Base-by-base conservation (phyloP, 2,329 filamentous ascomycete genomes). In the Pestalotiopsis sp. region DNA sequence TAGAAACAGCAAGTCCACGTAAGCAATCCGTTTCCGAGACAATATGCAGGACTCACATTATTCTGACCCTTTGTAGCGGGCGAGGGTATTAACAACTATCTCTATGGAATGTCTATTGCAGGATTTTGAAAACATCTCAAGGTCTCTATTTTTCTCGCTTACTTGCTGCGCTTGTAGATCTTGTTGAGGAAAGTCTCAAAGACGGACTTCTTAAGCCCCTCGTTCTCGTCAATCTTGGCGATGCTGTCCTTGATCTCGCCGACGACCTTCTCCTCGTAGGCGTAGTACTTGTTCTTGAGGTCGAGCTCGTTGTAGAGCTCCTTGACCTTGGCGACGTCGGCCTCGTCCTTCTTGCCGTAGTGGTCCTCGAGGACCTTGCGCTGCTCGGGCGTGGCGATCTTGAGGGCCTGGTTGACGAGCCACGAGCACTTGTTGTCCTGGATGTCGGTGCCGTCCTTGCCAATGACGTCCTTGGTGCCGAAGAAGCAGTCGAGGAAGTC, bases 351-450 rank as follows among this genome's bases (percentile, higher is more conserved):
- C 79, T 90, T 90, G 74, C 96, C 96, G 81, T 99, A 99, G 85
- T 97, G 95, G 68, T 93, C 90, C 78, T 98, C 94, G 65, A 99
- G 90, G 52, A 97, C 82, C 82, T 92, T 87, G 78, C 94, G 91
- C 87, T 99, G 96, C 80, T 95, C 94, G 1, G 93, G 90, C 2
- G 88, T 95, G 72, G 89, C 92, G 71, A 92, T 88, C 80, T 90
- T 87, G 69, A 99, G 87, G 61, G 96, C 96, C 83, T 97, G 92
- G 88, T 99, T 99, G 82, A 99, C 89, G 69, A 99, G 86, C 96
- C 96, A 99, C 57, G 93, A 97, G 88, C 96, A 99, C 88, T 99
- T 99, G 89, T 99, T 99, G 85, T 99, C 96, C 87, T 95, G 91
- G 81, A 99, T 99, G 78, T 99, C 96, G 70, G 96, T 99, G 73